Conservation (phyloP, 257 asterid genomes). For the Craterostigma plantagineum region DNA sequence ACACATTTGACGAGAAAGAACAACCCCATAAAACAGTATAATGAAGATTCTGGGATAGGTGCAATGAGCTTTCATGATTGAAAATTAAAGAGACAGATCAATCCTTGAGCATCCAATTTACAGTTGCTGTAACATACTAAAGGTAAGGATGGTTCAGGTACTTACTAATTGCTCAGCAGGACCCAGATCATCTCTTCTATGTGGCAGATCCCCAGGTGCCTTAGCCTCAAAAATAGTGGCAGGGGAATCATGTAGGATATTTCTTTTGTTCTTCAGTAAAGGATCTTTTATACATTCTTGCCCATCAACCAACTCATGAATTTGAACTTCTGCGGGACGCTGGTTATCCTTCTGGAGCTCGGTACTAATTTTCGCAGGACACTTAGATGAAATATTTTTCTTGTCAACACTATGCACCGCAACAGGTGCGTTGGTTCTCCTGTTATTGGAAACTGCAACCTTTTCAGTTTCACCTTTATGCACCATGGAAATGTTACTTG, state of each 20-base stretch:
- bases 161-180: slow-evolving; percentile 16
- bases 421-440: slow-evolving; percentile 15
- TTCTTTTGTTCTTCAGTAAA: slow-evolving; percentile 17
- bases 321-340: slow-evolving; percentile 13
- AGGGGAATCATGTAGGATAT: slow-evolving; percentile 13
- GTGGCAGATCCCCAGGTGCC: slow-evolving; percentile 19
- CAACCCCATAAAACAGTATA: slow-evolving; percentile 10
- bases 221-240: slow-evolving; percentile 21
- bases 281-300: slow-evolving; percentile 11
- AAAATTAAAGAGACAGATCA: slow-evolving; percentile 41
- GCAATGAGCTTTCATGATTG: slow-evolving; percentile 6
- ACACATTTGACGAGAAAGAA: slow-evolving; percentile 22
- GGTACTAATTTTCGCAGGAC: slow-evolving; percentile 9
- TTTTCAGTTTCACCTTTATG: slow-evolving; percentile 15
- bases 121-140: slow-evolving; percentile 21
- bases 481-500: slow-evolving; percentile 18
- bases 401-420: slow-evolving; percentile 20
- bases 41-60: slow-evolving; percentile 3
- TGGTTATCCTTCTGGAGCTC: slow-evolving; percentile 23
- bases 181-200: slow-evolving; percentile 18
- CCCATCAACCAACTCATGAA: slow-evolving; percentile 20
- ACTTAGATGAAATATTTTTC: slow-evolving; percentile 13
- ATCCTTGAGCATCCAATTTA: slow-evolving; percentile 18
- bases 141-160: slow-evolving; percentile 15
- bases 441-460: slow-evolving; percentile 13